Evolutionary conservation across 2,329 filamentous ascomycete species (phyloP), one percentile per base, ranked within the genome.

Genomic region (Stylonectria norvegica): DNA sequence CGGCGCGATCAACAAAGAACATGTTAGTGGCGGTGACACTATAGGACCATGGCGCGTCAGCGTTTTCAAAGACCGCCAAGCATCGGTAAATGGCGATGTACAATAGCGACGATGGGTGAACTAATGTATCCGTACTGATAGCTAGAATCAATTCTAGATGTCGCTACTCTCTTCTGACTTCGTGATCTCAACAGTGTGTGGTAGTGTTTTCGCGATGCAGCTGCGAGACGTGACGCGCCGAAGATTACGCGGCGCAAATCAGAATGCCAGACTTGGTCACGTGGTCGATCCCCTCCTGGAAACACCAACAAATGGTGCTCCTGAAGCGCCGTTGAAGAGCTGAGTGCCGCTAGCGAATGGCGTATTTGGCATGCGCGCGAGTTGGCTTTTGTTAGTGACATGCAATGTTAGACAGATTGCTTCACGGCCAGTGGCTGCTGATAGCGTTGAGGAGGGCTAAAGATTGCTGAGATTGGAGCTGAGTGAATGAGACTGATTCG

Each of bases 181-280:
- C 50, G 51, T 48, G 50, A 50, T 49, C 43, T n/a, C n/a, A n/a
- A n/a, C n/a, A n/a, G n/a, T n/a, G 48, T 47, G 48, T 43, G 53
- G 45, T 45, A 34, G 42, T 57, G 53, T 50, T 55, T 55, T 47
- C 42, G 52, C 50, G 54, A 55, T 52, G 46, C 40, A 43, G 35
- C 45, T 32, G 19, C 14, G 40, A 40, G 48, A 52, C 57, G 60
- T 58, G 57, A 50, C 51, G 50, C 51, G 58, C 59, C 60, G 60
- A 63, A 36, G 60, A 59, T 63, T 63, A 63, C 52, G 58, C 60
- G 60, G 58, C 58, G 56, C 58, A 55, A 47, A 57, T 46, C 36
- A 34, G 45, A 48, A 55, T 50, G 50, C 31, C 56, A 50, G 49
- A 31, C 45, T 50, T 45, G 43, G 46, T 60, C 57, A 60, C 57